Evolutionary conservation across 2,329 filamentous ascomycete genomes (phyloP).

Genomic region (Diplodia intermedia): DNA sequence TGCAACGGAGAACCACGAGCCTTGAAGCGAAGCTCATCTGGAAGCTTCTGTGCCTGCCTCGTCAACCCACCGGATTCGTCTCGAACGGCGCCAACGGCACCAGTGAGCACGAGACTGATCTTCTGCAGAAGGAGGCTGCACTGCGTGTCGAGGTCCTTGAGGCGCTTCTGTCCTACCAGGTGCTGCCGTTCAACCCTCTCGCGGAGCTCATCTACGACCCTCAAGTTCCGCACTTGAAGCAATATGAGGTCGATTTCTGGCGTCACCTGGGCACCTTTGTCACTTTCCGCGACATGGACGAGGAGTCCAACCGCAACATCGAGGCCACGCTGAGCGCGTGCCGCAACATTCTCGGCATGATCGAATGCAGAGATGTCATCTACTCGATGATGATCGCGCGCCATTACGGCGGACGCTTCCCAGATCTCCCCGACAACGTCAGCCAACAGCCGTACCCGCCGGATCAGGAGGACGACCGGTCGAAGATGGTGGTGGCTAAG

Average conservation of each 20-base stretch:
- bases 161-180: conserved; percentile 74
- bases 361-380: conserved; percentile 87
- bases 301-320: conserved; percentile 63
- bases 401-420: conserved; percentile 69
- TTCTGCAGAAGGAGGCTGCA: conserved; percentile 66
- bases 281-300: conserved; percentile 67
- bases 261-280: conserved; percentile 76
- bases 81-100: conserved; percentile 53
- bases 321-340: conserved; percentile 71
- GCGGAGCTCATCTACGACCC: conserved; percentile 58
- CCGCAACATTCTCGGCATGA: conserved; percentile 75
- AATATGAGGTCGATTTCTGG: conserved; percentile 79
- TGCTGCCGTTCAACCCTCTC: conserved; percentile 65
- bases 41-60: conserved; percentile 63
- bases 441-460: conserved; percentile 38
- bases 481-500: conserved; percentile 57
- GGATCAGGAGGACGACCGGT: conserved; percentile 47
- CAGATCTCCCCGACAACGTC: conserved; percentile 53
- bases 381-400: conserved; percentile 86
- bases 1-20: conserved; percentile 47
- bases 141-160: conserved; percentile 79
- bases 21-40: conserved; percentile 67
- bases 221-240: conserved; percentile 47
- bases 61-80: conserved; percentile 46
- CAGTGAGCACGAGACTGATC: conserved; percentile 59